phyloP scores from a whole-genome alignment of 2,329 filamentous ascomycete genomes.

The Colletotrichum gloeosporioides region DNA sequence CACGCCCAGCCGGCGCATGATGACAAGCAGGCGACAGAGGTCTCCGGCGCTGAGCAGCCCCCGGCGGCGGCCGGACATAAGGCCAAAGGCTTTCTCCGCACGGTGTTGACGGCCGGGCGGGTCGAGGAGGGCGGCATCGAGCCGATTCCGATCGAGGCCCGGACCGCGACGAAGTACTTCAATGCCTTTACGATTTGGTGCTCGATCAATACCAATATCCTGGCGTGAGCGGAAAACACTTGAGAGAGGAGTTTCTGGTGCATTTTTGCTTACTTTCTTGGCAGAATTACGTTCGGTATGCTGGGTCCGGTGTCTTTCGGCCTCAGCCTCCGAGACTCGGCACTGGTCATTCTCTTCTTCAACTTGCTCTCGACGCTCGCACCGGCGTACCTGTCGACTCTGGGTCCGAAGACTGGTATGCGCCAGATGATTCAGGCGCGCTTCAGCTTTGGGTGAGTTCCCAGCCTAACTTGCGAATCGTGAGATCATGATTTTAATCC shows the following conservation, averaged over 20 bases:
- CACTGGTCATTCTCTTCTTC: slow-evolving; percentile 53
- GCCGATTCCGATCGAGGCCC: slow-evolving; percentile 32
- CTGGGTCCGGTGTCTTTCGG: slow-evolving; percentile 47
- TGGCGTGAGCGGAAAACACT: slow-evolving; percentile 28
- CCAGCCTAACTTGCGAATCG: slow-evolving; percentile 24
- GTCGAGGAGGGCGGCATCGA: slow-evolving; percentile 34
- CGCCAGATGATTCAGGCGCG: slow-evolving; percentile 53
- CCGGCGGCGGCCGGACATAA: neutral
- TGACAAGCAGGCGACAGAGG: neutral
- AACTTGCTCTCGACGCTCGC: slow-evolving; percentile 41
- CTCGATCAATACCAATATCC: slow-evolving; percentile 34
- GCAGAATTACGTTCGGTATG: slow-evolving; percentile 48
- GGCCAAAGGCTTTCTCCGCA: slow-evolving; percentile 1
- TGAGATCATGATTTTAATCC: fast-evolving
- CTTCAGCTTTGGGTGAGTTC: slow-evolving; percentile 30
- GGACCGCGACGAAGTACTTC: slow-evolving; percentile 33
- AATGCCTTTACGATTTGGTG: slow-evolving; percentile 36
- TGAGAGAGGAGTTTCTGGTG: neutral
- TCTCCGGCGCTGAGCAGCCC: neutral
- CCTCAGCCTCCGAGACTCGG: slow-evolving; percentile 44
- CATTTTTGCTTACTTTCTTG: neutral
- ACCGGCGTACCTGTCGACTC: slow-evolving; percentile 45
- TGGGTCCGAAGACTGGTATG: slow-evolving; percentile 50
- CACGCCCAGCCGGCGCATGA: neutral
- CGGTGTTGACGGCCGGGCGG: slow-evolving; percentile 17